Conservation (phyloP, 2,329 filamentous ascomycete genomes). For the Colletotrichum australisinense region DNA sequence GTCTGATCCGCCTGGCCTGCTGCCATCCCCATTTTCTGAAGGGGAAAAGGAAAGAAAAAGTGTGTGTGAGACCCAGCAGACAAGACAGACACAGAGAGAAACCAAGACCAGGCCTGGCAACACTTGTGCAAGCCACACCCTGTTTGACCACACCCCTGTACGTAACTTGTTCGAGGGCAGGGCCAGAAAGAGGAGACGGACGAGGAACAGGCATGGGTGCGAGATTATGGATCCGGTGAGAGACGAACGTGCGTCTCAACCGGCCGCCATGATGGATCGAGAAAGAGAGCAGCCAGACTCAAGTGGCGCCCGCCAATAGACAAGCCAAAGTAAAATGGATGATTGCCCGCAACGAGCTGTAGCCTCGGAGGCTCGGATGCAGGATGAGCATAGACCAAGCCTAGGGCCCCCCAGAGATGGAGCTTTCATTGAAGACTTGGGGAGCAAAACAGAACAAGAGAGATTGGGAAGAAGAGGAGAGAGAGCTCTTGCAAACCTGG, state of each 20-base stretch:
- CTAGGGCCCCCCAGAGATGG: conserved; percentile 2
- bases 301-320: conserved; percentile 14
- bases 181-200: conserved; percentile 33
- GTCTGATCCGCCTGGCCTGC: conserved; percentile 44
- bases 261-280: conserved; percentile 31
- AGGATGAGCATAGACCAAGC: conserved; percentile 24
- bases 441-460: neutral
- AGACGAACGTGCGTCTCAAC: conserved; percentile 35
- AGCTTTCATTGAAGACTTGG: neutral
- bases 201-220: conserved; percentile 28
- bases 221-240: conserved; percentile 36
- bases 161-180: conserved; percentile 12
- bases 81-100: conserved; percentile 29
- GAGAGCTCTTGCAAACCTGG: conserved; percentile 28
- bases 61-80: too few relatives aligned
- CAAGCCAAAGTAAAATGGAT: conserved; percentile 15
- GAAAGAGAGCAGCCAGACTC: conserved; percentile 32
- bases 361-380: conserved; percentile 17
- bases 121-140: conserved; percentile 32
- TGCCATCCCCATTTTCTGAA: conserved; percentile 39
- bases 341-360: conserved; percentile 4
- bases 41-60: neutral
- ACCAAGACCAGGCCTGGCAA: conserved; percentile 32
- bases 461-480: neutral
- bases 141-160: conserved; percentile 31